Evolutionary conservation across 208 protist species (phyloP).

Genomic region (Acanthamoeba healyi): DNA sequence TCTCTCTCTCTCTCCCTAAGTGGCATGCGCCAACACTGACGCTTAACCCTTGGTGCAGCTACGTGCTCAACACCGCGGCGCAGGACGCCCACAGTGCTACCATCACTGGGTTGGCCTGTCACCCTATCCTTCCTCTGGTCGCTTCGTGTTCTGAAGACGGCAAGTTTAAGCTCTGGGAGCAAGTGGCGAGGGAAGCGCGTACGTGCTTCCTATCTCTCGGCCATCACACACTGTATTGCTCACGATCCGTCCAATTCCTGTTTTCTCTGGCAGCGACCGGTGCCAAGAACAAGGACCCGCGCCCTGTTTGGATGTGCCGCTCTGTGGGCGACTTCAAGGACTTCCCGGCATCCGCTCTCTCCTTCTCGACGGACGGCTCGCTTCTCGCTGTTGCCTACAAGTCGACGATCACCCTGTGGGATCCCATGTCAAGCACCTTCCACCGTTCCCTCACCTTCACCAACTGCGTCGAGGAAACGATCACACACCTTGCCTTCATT

Average conservation of each 20-base stretch:
- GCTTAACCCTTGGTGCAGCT: no score
- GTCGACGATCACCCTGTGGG: constrained; percentile 74
- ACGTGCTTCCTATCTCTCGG: neutral
- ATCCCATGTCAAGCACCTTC: constrained; percentile 60
- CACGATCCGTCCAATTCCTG: no score
- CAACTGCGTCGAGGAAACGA: neutral
- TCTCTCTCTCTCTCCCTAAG: neutral
- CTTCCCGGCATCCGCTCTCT: constrained; percentile 1
- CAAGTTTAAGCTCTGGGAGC: constrained; percentile 79
- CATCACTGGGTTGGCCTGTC: constrained; percentile 68
- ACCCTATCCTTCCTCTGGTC: constrained; percentile 66
- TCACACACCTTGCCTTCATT: constrained; percentile 29
- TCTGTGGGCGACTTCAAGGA: constrained; percentile 76
- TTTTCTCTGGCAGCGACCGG: neutral
- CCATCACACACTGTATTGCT: no score
- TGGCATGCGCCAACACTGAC: no score
- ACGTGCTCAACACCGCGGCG: constrained; percentile 39
- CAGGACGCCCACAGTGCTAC: constrained; percentile 12
- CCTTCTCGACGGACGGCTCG: constrained; percentile 76
- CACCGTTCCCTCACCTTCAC: constrained; percentile 35
- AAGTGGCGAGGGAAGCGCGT: neutral
- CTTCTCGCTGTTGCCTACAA: constrained; percentile 76
- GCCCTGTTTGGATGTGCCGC: constrained; percentile 66
- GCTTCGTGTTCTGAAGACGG: constrained; percentile 60
- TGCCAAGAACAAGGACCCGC: neutral